Percentiles rank a stretch among this genome's conserved stretches.
Conservation (phyloP, 2,329 filamentous ascomycete genomes). For the Ceratocystis diversiconidia region DNA sequence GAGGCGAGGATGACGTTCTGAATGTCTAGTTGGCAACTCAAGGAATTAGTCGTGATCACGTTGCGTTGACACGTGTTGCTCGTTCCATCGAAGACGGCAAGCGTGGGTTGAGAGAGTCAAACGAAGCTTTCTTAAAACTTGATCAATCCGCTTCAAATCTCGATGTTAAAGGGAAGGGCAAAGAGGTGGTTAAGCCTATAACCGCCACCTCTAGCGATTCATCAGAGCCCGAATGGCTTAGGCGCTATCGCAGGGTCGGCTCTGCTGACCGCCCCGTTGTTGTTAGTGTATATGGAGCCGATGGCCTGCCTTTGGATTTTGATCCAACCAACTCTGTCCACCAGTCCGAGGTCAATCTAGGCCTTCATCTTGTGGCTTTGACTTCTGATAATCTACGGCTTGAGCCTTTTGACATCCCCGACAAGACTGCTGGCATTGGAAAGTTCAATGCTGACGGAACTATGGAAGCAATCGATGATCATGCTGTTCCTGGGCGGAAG, state of each 20-base stretch:
- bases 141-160: not conserved
- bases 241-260: conserved; percentile 8
- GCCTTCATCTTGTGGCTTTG: conserved; percentile 9
- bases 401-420: conserved; percentile 2
- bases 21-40: conserved; percentile 16
- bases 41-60: conserved; percentile 9
- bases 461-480: not conserved
- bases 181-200: conserved; percentile 1
- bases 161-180: not conserved
- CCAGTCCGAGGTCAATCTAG: not conserved
- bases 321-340: conserved; percentile 8
- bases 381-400: conserved; percentile 7
- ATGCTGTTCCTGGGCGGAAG: not conserved
- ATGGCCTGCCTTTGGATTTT: conserved; percentile 7
- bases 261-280: conserved; percentile 2
- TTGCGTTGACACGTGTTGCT: conserved; percentile 8
- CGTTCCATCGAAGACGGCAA: not conserved
- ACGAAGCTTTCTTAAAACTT: not conserved
- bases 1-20: conserved; percentile 5
- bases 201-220: not conserved
- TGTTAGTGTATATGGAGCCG: conserved; percentile 7
- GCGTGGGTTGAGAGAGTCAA: not conserved
- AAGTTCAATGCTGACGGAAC: conserved; percentile 7
- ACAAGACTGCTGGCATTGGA: not conserved
- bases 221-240: conserved; percentile 10